Base-by-base conservation (phyloP, 192 early-diverging fungal genomes). In the Phycomyces blakesleeanus region DNA sequence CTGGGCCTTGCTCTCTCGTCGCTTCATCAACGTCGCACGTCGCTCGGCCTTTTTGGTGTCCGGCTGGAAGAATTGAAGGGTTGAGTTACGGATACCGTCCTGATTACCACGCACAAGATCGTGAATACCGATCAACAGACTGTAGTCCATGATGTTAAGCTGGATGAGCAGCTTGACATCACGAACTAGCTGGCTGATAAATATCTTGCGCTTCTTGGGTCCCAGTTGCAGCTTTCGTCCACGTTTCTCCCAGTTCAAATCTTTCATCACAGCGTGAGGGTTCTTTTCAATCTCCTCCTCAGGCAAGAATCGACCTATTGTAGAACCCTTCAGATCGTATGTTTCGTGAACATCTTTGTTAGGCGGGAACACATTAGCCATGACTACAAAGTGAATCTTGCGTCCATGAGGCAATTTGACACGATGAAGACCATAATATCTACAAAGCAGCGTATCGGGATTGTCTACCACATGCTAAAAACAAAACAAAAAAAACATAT, bases 311-410 rank as follows among this genome's bases (percentile, higher is more conserved):
- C 97, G 86, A 14, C 97, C 97, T 40, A 94, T 77, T 12, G 87
- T 88, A 0, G 96, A 98, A n/a, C 97, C 91, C 76, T 99, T 99
- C 57, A 99, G 79, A 73, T 99, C 97, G 67, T 91, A 99, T 42
- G 87, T 91, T 71, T 95, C 93, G 62, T 99, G 95, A 26, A 99
- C 95, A 77, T 99, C 97, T 73, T 93, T 90, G 81, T 96, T 92
- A 8, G 95, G 87, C n/a, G 97, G 96, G 68, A 98, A 93, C 5
- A 99, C 91, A 69, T 99, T 99, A 59, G 90, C 94, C 97, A 99
- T 99, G 21, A 99, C 93, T 5, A 99, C 94, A 78, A 99, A 99
- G 76, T 98, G 96, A 53, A 99, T 92, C 72, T 98, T 97, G 42
- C 85, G 80, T 60, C 90, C 89, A 51, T 90, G 90, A 34, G 93